Evolutionary conservation across 345 rosid species (phyloP).

Genomic region (Murraya koenigii): DNA sequence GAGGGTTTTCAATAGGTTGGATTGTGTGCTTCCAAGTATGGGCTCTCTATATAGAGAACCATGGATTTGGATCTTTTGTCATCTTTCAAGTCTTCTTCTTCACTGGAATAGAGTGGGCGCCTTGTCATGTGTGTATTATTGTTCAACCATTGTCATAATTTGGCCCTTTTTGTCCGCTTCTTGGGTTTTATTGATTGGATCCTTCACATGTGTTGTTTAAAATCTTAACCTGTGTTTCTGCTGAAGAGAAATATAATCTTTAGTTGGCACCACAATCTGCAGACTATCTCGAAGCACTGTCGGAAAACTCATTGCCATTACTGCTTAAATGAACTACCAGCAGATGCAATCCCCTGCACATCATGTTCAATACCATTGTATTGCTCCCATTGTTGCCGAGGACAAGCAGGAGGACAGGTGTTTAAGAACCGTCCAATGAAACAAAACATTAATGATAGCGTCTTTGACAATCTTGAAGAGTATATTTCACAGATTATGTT

Average conservation of each 20-base stretch:
- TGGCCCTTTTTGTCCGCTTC: background rate
- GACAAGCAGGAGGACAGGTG: constrained; percentile 48
- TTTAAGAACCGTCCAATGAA: constrained; percentile 21
- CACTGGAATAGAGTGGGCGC: background rate
- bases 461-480: constrained; percentile 34
- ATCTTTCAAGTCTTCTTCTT: background rate
- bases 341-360: constrained; percentile 65
- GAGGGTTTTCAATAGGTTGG: too few relatives aligned
- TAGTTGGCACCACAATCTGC: constrained; percentile 8
- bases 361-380: constrained; percentile 72
- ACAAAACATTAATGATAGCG: constrained; percentile 16
- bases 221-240: background rate
- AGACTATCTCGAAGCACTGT: constrained; percentile 66
- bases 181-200: background rate
- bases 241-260: constrained; percentile 2
- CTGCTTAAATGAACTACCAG: constrained; percentile 77
- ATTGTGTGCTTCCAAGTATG: too few relatives aligned
- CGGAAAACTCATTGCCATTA: constrained; percentile 78
- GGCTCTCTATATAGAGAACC: too few relatives aligned
- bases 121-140: background rate
- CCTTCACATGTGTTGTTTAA: background rate
- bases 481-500: constrained; percentile 37
- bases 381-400: constrained; percentile 71
- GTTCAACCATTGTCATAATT: background rate
- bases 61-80: background rate